phyloP scores from a whole-genome alignment of 768 basidiomycete species.

The Cyclocybe aegerita region DNA sequence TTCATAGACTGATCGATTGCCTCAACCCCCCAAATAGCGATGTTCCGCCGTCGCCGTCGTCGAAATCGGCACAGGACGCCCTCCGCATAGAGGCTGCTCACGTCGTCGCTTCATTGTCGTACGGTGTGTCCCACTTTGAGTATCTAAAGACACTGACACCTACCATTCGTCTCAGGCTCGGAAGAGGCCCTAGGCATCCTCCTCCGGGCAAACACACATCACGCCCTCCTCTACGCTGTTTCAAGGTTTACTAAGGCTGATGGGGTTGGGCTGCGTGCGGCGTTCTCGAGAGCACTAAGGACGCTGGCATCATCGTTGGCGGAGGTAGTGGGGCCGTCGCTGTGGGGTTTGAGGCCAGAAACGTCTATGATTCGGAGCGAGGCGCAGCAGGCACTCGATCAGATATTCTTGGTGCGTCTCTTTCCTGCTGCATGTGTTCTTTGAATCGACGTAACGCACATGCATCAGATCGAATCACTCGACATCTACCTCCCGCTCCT shows the following conservation, averaged over 20 bases:
- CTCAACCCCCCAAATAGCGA: conserved; percentile 38
- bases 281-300: conserved; percentile 64
- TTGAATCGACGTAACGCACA: not conserved
- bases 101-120: conserved; percentile 70
- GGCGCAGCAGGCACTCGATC: conserved; percentile 56
- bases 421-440: not conserved
- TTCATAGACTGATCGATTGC: conserved; percentile 61
- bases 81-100: conserved; percentile 74
- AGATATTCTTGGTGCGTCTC: conserved; percentile 55
- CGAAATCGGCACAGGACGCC: conserved; percentile 38
- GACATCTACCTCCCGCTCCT: conserved; percentile 71
- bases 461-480: conserved; percentile 50
- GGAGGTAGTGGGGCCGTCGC: conserved; percentile 67
- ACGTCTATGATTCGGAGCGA: conserved; percentile 42
- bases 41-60: conserved; percentile 17
- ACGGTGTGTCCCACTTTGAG: conserved; percentile 38
- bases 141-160: not conserved
- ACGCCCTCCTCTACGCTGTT: conserved; percentile 63
- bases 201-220: conserved; percentile 54
- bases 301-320: conserved; percentile 59
- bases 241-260: conserved; percentile 43
- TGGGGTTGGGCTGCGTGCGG: conserved; percentile 42
- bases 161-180: conserved; percentile 43
- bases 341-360: conserved; percentile 59
- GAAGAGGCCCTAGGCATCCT: conserved; percentile 58